Evolutionary conservation across 2,329 filamentous ascomycete genomes (phyloP), one percentile per base, ranked within the genome.

Genomic region (Myriosclerotinia scirpicola): DNA sequence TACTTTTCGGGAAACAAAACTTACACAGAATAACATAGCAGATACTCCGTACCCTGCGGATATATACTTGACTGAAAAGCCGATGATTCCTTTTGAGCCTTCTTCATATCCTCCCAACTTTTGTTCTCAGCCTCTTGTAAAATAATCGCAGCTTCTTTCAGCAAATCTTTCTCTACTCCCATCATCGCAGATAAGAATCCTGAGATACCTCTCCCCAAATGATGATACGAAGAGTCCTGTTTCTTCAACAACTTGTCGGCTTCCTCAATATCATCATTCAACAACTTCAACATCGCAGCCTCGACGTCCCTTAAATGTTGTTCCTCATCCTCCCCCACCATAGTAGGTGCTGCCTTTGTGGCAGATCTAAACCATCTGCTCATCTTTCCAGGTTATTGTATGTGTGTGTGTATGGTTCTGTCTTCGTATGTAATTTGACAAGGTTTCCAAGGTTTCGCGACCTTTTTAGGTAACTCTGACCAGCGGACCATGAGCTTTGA

Each of bases 151-250:
- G 95, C 92, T 80, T 96, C 88, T 66, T 87, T 87, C 90, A 98
- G 95, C 71, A 96, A 84, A 4, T 95, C 88, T 77, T 96, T 93
- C 79, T 98, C 95, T 73, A 97, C 95, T 2, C 93, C 93, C 1
- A 98, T 81, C 2, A 95, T 89, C 22, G 93, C 93, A 72, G 88
- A 85, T 78, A 98, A 88, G 76, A 98, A 98, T 54, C 87, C 87
- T 26, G 93, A 88, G 44, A 97, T 88, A 63, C 92, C 90, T 71
- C 89, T 83, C 40, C 93, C 93, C 44, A 98, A 83, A 80, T 90
- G 82, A 78, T 99, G 95, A 76, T 96, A 98, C n/a, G 91, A 86
- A 7, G 93, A 97, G 71, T 85, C 84, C 54, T 90, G 89, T 71
- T 89, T 85, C 61, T 85, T 84, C 46, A 97, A 82, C 53, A 87